These are phyloP conservation scores for Nigrospora oryzae DNA, from an alignment of 2,329 filamentous ascomycete species.

Conservation along the genomic window DNA sequence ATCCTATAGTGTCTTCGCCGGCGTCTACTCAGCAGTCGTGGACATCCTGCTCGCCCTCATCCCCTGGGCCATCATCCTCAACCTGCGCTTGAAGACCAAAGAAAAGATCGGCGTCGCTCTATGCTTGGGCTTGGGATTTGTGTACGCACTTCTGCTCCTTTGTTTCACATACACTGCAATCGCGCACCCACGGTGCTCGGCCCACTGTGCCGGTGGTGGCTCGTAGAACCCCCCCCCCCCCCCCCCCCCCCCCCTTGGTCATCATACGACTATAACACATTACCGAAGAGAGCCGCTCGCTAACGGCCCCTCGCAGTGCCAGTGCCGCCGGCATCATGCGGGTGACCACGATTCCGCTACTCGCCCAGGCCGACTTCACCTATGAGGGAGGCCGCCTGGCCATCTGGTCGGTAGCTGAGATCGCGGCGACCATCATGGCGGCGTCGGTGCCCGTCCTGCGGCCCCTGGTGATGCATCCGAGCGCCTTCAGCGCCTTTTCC, in stretches of 20 bases:
- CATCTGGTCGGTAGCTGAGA: slow-evolving; percentile 20
- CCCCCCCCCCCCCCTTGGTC: too few relatives aligned
- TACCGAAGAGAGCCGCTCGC: too few relatives aligned
- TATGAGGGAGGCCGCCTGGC: slow-evolving; percentile 10
- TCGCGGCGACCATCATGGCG: slow-evolving; percentile 24
- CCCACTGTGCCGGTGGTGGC: background rate
- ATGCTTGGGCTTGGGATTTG: slow-evolving; percentile 26
- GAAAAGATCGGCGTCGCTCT: slow-evolving; percentile 26
- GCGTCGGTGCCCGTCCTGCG: slow-evolving; percentile 23
- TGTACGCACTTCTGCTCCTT: slow-evolving; percentile 9
- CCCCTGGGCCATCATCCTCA: slow-evolving; percentile 27
- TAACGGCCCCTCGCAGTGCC: slow-evolving; percentile 3
- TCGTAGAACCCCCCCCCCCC: too few relatives aligned
- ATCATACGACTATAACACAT: too few relatives aligned
- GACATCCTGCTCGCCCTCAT: slow-evolving; percentile 27
- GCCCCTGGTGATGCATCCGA: too few relatives aligned
- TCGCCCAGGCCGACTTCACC: slow-evolving; percentile 6
- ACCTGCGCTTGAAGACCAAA: slow-evolving; percentile 24
- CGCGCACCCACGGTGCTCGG: slow-evolving; percentile 1
- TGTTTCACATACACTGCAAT: slow-evolving; percentile 7
- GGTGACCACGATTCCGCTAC: slow-evolving; percentile 7
- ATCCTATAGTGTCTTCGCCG: slow-evolving; percentile 9
- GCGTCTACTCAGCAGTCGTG: slow-evolving; percentile 17
- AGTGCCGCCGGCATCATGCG: slow-evolving; percentile 9
- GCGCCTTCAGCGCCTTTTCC: too few relatives aligned